Percentiles rank a stretch among this genome's conserved stretches.
These are phyloP conservation scores for Dissophora ornata DNA, from an alignment of 192 early-diverging fungal genomes.

Conservation along the genomic window DNA sequence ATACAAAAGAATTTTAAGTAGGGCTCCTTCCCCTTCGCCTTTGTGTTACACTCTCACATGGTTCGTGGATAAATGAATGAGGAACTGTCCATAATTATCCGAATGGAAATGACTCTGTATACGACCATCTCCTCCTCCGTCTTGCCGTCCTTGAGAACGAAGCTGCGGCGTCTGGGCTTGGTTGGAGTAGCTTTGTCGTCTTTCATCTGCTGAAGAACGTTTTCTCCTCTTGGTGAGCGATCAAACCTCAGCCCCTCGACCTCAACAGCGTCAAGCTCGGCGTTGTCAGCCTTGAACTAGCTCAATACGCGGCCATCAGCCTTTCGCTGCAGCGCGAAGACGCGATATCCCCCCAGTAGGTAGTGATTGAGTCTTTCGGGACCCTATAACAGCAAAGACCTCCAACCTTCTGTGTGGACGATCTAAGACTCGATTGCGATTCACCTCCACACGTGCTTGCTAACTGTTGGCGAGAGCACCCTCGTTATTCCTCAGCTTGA, in stretches of 20 bases:
- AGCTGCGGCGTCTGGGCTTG: conserved; percentile 25
- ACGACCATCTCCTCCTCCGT: conserved; percentile 19
- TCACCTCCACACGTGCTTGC: conserved; percentile 16
- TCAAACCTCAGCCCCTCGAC: conserved; percentile 13
- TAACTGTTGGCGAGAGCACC: conserved; percentile 13
- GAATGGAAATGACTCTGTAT: too few species aligned
- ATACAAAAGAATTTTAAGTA: too few species aligned
- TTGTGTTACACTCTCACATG: too few species aligned
- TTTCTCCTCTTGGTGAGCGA: conserved; percentile 13
- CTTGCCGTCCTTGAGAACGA: conserved; percentile 19
- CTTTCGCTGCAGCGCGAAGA: conserved; percentile 17
- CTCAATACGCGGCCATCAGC: neutral
- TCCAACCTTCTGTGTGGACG: conserved; percentile 16
- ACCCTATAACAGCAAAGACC: conserved; percentile 25
- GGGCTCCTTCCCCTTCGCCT: too few species aligned
- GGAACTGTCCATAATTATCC: too few species aligned
- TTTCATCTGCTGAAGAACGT: conserved; percentile 11
- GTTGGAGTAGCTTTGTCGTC: conserved; percentile 13
- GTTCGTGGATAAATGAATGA: too few species aligned
- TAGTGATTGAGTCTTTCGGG: conserved; percentile 2
- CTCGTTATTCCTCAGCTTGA: conserved; percentile 1
- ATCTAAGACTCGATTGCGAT: conserved; percentile 6
- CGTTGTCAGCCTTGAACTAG: conserved; percentile 15
- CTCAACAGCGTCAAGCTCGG: conserved; percentile 19
- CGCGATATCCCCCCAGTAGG: conserved; percentile 20